Evolutionary conservation across 2,329 filamentous ascomycete species (phyloP).

Genomic region (Ophiostoma tasmaniense): DNA sequence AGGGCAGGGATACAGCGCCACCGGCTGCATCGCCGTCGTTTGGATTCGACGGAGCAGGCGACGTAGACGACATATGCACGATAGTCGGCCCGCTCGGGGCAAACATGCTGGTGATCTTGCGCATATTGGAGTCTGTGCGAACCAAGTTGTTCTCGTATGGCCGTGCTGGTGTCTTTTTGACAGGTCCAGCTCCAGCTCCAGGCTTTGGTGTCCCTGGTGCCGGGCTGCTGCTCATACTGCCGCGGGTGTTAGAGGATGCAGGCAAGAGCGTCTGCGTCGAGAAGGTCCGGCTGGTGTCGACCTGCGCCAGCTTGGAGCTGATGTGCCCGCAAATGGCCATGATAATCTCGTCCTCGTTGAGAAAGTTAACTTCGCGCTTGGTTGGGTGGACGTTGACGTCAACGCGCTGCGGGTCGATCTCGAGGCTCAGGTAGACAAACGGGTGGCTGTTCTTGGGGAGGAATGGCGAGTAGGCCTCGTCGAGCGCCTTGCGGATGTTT

Average conservation of each 20-base stretch:
- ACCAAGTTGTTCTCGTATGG: constrained; percentile 82
- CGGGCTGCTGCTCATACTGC: constrained; percentile 20
- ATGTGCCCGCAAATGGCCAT: constrained; percentile 77
- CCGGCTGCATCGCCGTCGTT: neutral
- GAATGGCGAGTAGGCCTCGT: constrained; percentile 81
- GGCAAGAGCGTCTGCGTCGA: constrained; percentile 79
- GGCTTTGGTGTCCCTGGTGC: constrained; percentile 27
- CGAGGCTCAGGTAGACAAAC: constrained; percentile 83
- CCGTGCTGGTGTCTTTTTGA: constrained; percentile 37
- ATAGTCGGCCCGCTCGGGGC: constrained; percentile 40
- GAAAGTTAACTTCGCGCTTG: constrained; percentile 91
- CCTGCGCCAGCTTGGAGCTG: constrained; percentile 66
- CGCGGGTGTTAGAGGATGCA: neutral
- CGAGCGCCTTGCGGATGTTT: constrained; percentile 77
- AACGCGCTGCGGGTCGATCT: constrained; percentile 84
- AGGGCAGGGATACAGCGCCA: neutral
- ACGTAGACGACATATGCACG: constrained; percentile 5
- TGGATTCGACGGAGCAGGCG: neutral
- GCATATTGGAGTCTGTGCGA: constrained; percentile 75
- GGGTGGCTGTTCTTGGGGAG: constrained; percentile 91
- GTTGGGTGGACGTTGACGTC: constrained; percentile 98
- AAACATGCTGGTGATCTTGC: constrained; percentile 97
- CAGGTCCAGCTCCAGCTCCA: constrained; percentile 27
- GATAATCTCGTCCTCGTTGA: constrained; percentile 95
- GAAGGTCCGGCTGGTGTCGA: constrained; percentile 91